Base-by-base conservation (phyloP, 306 rosid species). In the Geum urbanum region DNA sequence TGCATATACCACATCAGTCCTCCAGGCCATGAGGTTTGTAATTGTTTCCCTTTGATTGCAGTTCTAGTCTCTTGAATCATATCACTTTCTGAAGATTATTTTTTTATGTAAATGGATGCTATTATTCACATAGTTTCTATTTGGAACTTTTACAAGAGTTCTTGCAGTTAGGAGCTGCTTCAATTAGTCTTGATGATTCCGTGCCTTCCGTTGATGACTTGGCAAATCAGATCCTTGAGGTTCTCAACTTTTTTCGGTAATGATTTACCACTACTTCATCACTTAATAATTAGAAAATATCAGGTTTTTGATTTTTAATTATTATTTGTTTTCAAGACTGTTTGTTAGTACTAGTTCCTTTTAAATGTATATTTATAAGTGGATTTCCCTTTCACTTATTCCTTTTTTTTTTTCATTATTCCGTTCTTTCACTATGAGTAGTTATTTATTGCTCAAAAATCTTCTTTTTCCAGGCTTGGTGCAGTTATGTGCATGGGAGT, bases 401-500 rank as follows among this genome's bases (percentile, higher is more conserved):
- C 37, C 37, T 32, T 24, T 24, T 2, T 32, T 32, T 32, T 32
- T 32, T 32, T 32, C 37, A 32, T 32, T 32, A 32, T 32, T 1
- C 65, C 7, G 18, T 60, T 78, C 18, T 55, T 72, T 39, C 78
- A 43, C 63, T 56, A 5, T 56, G n/a, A 51, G 63, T 62, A 46
- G 32, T 73, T 78, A 57, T 81, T 78, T 19, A 77, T 72, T 75
- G 54, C 56, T 65, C 70, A 41, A 57, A 63, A 63, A 40, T 76
- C 39, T 66, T 69, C 75, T 76, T 74, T 68, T 68, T 65, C 88
- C 88, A 92, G 98, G 87, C 96, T 92, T 67, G 95, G 88, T 66
- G 95, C 95, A 16, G 98, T 92, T 74, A 92, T 92, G 98, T 92
- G 98, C 79, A 89, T 92, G 98, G 98, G 98, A 74, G 96, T 86